Evolutionary conservation across 129 eudicot species (phyloP).

Genomic region (Silybum marianum): DNA sequence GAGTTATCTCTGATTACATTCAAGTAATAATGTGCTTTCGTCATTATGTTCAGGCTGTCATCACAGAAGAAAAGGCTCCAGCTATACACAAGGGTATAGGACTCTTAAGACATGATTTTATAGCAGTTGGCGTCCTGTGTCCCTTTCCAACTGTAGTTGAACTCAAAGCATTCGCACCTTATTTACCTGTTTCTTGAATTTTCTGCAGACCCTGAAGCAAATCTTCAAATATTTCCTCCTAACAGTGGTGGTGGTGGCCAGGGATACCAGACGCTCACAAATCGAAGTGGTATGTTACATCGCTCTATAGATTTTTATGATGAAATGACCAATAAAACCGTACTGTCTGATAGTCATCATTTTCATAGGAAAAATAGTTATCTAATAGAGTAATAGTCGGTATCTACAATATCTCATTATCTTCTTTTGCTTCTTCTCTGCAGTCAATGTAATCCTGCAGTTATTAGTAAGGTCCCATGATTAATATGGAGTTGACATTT

Average conservation of each 20-base stretch:
- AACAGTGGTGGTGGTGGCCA: slow-evolving; percentile 50
- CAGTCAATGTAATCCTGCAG: not conserved
- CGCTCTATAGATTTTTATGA: slow-evolving; percentile 5
- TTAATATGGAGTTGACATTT: not conserved
- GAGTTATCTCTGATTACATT: slow-evolving; percentile 1
- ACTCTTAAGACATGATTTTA: slow-evolving; percentile 10
- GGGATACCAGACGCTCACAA: slow-evolving; percentile 71
- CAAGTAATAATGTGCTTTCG: slow-evolving; percentile 2
- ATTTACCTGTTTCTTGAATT: slow-evolving; percentile 22
- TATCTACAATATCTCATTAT: slow-evolving; percentile 5
- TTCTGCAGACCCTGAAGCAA: slow-evolving; percentile 80
- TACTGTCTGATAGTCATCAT: not conserved
- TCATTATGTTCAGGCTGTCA: slow-evolving; percentile 67
- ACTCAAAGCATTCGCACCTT: not conserved
- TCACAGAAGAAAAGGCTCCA: slow-evolving; percentile 61
- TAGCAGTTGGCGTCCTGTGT: not conserved
- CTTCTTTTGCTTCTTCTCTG: not conserved
- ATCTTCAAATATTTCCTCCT: slow-evolving; percentile 84
- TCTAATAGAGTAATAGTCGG: not conserved
- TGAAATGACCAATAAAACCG: not conserved
- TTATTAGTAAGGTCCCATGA: slow-evolving; percentile 10
- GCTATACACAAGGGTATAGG: slow-evolving; percentile 51
- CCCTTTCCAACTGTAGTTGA: not conserved
- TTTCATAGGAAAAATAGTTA: slow-evolving; percentile 5
- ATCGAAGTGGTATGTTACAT: slow-evolving; percentile 58